Evolutionary conservation across 148 eudicot species (phyloP), one percentile per base, ranked within the genome.

Genomic region (Silene latifolia): DNA sequence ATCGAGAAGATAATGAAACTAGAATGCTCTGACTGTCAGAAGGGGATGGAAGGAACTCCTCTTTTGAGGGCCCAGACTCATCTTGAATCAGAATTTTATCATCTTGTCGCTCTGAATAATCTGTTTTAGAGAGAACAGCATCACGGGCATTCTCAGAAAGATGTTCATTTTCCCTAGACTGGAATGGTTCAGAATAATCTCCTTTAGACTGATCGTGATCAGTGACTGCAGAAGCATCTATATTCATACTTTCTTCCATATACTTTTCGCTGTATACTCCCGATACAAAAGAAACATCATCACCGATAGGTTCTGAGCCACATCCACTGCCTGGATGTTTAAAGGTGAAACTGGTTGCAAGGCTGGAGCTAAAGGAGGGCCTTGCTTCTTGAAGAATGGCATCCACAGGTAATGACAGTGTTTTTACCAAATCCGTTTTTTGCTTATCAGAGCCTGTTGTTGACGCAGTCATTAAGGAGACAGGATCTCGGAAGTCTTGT

Each of bases 1-100:
- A 91, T 67, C 98, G 85, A 12, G 98, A 88, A 76, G 97, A 94
- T 67, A 92, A 83, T 61, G 93, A 85, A 67, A 94, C 98, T 81
- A 94, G 81, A 59, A 94, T 94, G 88, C 97, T 94, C 71, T 89
- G 98, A 67, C 85, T 84, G 72, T 91, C 92, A 24, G 92, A 88
- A 25, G 92, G 90, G 20, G 96, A 85, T 21, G 98, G 93, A 65
- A 93, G 93, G 53, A 93, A 87, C 82, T 88, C 96, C 78, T 93
- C 95, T 84, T 87, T 87, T 66, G 76, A 77, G 66, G 87, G 71
- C 35, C 56, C 81, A 20, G 74, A 80, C 66, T 81, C 87, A 65
- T 82, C 88, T 11, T 72, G 81, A 63, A 44, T 72, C 68, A 32
- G 73, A 72, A 71, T 80, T 69, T 61, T 81, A 39, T 77, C 84